A percentile compares a stretch with the other conserved stretches of the same genome.
Evolutionary conservation across 2,329 filamentous ascomycete species (phyloP).

Genomic region (Clathrospora elynae): DNA sequence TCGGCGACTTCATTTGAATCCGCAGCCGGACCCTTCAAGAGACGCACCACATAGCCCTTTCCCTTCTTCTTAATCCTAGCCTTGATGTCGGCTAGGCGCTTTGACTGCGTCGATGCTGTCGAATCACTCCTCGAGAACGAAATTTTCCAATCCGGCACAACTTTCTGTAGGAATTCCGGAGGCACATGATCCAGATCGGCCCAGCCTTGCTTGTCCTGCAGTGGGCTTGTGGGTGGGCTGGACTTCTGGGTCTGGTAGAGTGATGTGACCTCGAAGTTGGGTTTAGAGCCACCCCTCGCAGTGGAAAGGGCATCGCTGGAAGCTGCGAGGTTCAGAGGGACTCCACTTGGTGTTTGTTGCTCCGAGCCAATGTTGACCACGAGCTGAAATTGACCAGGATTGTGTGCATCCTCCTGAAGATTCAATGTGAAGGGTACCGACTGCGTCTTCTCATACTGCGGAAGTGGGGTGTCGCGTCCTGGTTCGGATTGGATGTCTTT

Average conservation of each 20-base stretch:
- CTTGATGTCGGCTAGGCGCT: conserved; percentile 38
- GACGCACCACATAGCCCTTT: conserved; percentile 40
- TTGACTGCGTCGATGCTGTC: conserved; percentile 31
- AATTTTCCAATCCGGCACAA: conserved; percentile 39
- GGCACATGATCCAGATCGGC: conserved; percentile 37
- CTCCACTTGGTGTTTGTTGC: conserved; percentile 9
- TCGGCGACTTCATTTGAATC: conserved; percentile 37
- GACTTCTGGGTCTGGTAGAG: conserved; percentile 29
- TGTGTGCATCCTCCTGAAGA: conserved; percentile 38
- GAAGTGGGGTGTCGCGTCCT: conserved; percentile 34
- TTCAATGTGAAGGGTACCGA: conserved; percentile 36
- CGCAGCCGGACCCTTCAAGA: conserved; percentile 34
- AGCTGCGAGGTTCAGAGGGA: conserved; percentile 10
- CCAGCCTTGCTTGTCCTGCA: conserved; percentile 35
- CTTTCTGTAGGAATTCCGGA: conserved; percentile 36
- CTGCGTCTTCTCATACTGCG: conserved; percentile 36
- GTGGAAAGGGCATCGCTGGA: conserved; percentile 19
- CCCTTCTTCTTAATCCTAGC: conserved; percentile 42
- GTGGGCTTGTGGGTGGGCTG: conserved; percentile 33
- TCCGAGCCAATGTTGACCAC: conserved; percentile 37
- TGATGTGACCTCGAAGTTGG: conserved; percentile 20
- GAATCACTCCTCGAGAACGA: conserved; percentile 36
- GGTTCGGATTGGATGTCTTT: conserved; percentile 24
- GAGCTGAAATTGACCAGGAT: conserved; percentile 40
- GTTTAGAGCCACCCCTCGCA: conserved; percentile 22